These are phyloP conservation scores for Elongisporangium prolatum DNA, from an alignment of 352 stramenopile species.

Conservation along the genomic window DNA sequence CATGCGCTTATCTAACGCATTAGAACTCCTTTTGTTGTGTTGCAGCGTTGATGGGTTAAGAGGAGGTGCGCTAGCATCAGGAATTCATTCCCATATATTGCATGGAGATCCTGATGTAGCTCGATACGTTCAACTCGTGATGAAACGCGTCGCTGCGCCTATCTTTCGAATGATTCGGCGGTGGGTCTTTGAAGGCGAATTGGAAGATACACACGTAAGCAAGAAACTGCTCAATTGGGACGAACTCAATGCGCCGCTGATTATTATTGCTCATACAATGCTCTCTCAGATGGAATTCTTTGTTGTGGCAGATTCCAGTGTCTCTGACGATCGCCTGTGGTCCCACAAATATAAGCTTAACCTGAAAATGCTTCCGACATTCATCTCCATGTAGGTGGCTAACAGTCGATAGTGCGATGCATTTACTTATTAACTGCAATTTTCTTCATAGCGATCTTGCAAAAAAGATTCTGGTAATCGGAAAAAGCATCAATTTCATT, in stretches of 20 bases:
- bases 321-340: slow-evolving; percentile 82
- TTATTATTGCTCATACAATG: background rate
- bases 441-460: slow-evolving; percentile 69
- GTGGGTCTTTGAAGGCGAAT: slow-evolving; percentile 85
- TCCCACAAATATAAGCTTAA: slow-evolving; percentile 83
- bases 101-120: slow-evolving; percentile 86
- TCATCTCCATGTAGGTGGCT: slow-evolving; percentile 71
- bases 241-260: background rate
- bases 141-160: slow-evolving; percentile 72
- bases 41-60: slow-evolving; percentile 71
- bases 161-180: slow-evolving; percentile 87
- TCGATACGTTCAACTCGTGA: slow-evolving; percentile 68
- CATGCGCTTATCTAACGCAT: background rate
- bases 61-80: slow-evolving; percentile 86
- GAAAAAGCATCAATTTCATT: slow-evolving; percentile 99
- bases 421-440: background rate
- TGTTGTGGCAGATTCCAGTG: slow-evolving; percentile 64
- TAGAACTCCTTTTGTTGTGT: slow-evolving; percentile 5
- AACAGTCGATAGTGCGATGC: background rate
- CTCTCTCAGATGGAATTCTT: slow-evolving; percentile 79
- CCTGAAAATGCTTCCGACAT: slow-evolving; percentile 81
- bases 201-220: slow-evolving; percentile 81
- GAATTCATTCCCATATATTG: slow-evolving; percentile 87
- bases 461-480: slow-evolving; percentile 93
- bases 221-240: too few species aligned